Base-by-base conservation (phyloP, 169 alveolate species). In the Babesia bigemina region DNA sequence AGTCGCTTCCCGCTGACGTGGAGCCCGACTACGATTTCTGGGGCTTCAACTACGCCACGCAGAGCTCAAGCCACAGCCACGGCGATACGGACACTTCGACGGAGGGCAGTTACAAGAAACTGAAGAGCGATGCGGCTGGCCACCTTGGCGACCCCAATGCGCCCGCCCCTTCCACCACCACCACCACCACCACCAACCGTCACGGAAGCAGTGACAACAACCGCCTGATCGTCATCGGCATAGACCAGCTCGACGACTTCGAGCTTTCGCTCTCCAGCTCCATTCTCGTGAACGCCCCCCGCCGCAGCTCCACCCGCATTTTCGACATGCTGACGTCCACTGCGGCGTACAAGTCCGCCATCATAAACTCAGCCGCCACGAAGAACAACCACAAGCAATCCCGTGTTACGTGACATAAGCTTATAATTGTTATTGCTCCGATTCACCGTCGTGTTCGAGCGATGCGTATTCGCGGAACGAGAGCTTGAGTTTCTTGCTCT, bases 21-120 rank as follows among this genome's bases (percentile, higher is more conserved):
- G 87, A 79, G n/a, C 47, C 84, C 11, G 81, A 57, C n/a, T 79
- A 63, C 55, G 87, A 79, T 33, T 79, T 79, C 77, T 78, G 86
- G 86, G 79, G 60, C 47, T 24, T 47, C 7, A 36, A 52, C 61
- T 70, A 77, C 22, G 63, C 55, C 21, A 58, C 28, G 4, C 66
- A 39, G 52, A 17, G 24, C 6, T 28, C 65, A 10, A 3, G 29
- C 29, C 19, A 4, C 50, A 19, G 26, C 49, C 24, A 33, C 22
- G 26, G 49, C 28, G 66, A 58, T 9, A 16, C 2, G 13, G 66
- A 26, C 26, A 9, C 26, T n/a, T 16, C 44, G 0, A 8, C 1
- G 16, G 3, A 6, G 16, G 65, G 58, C 26, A 44, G 45, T 39
- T 24, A 4, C 42, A 45, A 48, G 70, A 48, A 42, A 16, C 28